Conservation (phyloP, 495 filamentous ascomycete genomes). For the Sabuloglossum arenarium region DNA sequence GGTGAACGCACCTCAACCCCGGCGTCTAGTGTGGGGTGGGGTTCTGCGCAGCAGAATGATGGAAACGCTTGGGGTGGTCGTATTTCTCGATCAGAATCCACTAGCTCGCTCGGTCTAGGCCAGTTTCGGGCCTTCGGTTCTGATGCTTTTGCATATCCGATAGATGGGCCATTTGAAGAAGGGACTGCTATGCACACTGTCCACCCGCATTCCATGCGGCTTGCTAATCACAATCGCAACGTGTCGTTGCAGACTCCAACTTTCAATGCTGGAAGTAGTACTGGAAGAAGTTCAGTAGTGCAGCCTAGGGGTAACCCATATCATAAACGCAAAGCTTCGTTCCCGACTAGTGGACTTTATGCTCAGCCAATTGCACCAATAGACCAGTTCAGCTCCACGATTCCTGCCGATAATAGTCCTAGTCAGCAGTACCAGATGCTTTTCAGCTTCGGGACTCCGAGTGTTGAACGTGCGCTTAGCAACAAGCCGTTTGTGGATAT, state of each 20-base stretch:
- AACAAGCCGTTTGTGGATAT: constrained; percentile 11
- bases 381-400: neutral
- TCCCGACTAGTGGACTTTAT: neutral
- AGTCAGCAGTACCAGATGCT: constrained; percentile 1
- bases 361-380: neutral
- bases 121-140: neutral
- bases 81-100: neutral
- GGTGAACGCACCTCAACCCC: neutral
- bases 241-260: neutral
- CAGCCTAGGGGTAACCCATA: neutral
- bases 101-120: neutral
- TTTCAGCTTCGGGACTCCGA: neutral
- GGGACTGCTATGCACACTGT: neutral
- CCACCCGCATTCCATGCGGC: neutral
- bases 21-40: neutral
- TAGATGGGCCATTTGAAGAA: neutral
- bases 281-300: neutral
- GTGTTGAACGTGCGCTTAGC: neutral
- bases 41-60: too few species aligned
- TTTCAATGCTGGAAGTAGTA: neutral
- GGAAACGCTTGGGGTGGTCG: too few species aligned
- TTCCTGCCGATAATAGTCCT: neutral
- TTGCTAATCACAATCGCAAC: neutral
- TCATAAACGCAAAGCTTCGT: neutral
- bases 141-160: neutral